phyloP scores from a whole-genome alignment of 1,284 basidiomycete genomes.

The Pseudozyma hubeiensis region DNA sequence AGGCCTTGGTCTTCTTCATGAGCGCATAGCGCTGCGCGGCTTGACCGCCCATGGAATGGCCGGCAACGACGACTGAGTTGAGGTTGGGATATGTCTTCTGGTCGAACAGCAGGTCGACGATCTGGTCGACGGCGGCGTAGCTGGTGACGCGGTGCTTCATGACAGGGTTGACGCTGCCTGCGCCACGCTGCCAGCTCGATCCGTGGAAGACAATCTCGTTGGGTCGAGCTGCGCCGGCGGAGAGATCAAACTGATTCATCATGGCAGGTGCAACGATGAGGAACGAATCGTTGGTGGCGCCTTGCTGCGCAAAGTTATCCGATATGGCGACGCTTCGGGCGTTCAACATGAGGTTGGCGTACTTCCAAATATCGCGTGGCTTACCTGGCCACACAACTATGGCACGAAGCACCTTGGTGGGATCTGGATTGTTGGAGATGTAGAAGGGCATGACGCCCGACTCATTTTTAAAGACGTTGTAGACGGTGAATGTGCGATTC shows the following conservation, averaged over 20 bases:
- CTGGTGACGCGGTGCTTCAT: slow-evolving; percentile 38
- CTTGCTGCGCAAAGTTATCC: slow-evolving; percentile 19
- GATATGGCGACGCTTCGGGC: slow-evolving; percentile 43
- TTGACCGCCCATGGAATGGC: slow-evolving; percentile 63
- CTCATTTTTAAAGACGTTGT: slow-evolving; percentile 40
- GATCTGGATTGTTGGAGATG: slow-evolving; percentile 36
- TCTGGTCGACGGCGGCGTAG: slow-evolving; percentile 58
- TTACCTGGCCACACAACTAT: slow-evolving; percentile 53
- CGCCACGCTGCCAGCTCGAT: slow-evolving; percentile 57
- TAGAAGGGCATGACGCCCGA: slow-evolving; percentile 58
- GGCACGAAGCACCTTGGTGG: slow-evolving; percentile 44
- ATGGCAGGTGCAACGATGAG: slow-evolving; percentile 41
- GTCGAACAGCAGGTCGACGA: slow-evolving; percentile 53
- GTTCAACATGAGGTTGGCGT: slow-evolving; percentile 56
- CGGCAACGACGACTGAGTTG: slow-evolving; percentile 60
- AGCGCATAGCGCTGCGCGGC: slow-evolving; percentile 55
- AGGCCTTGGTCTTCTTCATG: slow-evolving; percentile 45
- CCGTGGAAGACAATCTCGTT: slow-evolving; percentile 40
- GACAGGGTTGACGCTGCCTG: slow-evolving; percentile 43
- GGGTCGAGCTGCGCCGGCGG: slow-evolving; percentile 46
- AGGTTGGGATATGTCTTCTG: slow-evolving; percentile 57
- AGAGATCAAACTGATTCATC: slow-evolving; percentile 37
- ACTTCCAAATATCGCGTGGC: slow-evolving; percentile 64
- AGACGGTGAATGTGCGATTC: slow-evolving; percentile 41
- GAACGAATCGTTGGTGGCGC: slow-evolving; percentile 38